Evolutionary conservation across 139 green algal genomes (phyloP).

Genomic region (Microglena sp.): DNA sequence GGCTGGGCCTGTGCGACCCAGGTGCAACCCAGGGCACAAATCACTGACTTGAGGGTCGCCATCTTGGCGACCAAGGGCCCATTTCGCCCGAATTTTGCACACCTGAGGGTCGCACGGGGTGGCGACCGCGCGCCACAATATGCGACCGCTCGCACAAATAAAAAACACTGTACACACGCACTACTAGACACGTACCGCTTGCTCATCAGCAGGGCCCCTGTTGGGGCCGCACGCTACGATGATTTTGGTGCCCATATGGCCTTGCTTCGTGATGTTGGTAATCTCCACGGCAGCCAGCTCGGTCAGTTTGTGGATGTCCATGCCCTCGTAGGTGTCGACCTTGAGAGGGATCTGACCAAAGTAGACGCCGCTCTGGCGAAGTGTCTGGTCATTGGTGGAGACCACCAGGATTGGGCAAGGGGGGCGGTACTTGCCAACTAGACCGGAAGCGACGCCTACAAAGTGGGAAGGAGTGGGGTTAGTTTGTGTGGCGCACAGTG

Average conservation of each 20-base stretch:
- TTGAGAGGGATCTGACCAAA: conserved; percentile 36
- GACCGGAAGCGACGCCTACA: conserved; percentile 18
- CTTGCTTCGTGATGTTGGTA: background rate
- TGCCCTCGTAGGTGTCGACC: conserved; percentile 11
- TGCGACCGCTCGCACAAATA: no score
- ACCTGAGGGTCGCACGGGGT: no score
- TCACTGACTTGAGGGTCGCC: no score
- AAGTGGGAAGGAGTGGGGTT: background rate
- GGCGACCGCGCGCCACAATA: no score
- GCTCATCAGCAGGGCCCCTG: conserved; percentile 18
- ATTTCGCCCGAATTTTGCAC: no score
- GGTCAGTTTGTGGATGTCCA: background rate
- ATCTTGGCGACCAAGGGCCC: no score
- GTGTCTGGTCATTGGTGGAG: conserved; percentile 29
- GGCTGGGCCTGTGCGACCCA: no score
- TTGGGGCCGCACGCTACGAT: conserved; percentile 20
- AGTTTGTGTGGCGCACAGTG: no score
- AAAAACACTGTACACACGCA: no score
- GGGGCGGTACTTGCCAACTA: conserved; percentile 60
- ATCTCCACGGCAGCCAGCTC: conserved; percentile 6
- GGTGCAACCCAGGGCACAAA: no score
- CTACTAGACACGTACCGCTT: background rate
- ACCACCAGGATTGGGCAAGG: conserved; percentile 39
- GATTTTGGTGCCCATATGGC: conserved; percentile 10
- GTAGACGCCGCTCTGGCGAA: conserved; percentile 24